Evolutionary conservation across 805 yeast species (phyloP).

Genomic region (Alloascoidea africana): DNA sequence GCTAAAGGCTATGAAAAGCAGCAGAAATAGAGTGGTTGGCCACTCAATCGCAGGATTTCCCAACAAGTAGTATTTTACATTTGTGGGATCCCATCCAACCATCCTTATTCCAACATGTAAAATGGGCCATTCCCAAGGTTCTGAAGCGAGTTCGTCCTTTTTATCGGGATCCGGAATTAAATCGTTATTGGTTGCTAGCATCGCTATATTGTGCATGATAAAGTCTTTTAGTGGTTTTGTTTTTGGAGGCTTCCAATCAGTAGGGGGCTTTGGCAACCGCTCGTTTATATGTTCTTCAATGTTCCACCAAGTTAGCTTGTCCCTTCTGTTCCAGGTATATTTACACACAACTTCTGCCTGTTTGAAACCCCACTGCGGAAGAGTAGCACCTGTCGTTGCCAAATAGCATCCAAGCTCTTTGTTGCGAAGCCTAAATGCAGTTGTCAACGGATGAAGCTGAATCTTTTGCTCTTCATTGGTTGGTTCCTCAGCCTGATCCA

Average conservation of each 20-base stretch:
- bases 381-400: slow-evolving; percentile 63
- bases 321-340: slow-evolving; percentile 27
- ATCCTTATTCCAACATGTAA: slow-evolving; percentile 55
- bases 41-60: slow-evolving; percentile 54
- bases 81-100: slow-evolving; percentile 52
- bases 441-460: slow-evolving; percentile 63
- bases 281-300: slow-evolving; percentile 52
- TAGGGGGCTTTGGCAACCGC: slow-evolving; percentile 23
- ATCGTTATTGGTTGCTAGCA: slow-evolving; percentile 78
- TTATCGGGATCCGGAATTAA: slow-evolving; percentile 64
- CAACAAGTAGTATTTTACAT: slow-evolving; percentile 46
- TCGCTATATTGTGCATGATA: slow-evolving; percentile 55
- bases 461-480: slow-evolving; percentile 29
- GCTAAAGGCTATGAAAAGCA: slow-evolving; percentile 23
- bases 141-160: slow-evolving; percentile 53
- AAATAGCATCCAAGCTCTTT: slow-evolving; percentile 65
- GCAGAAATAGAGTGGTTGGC: slow-evolving; percentile 38
- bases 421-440: slow-evolving; percentile 66
- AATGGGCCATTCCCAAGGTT: slow-evolving; percentile 80
- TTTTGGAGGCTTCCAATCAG: slow-evolving; percentile 26
- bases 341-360: slow-evolving; percentile 91
- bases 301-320: slow-evolving; percentile 71
- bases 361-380: slow-evolving; percentile 96
- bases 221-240: slow-evolving; percentile 54
- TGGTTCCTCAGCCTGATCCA: slow-evolving; percentile 29